Evolutionary conservation across 2,329 filamentous ascomycete genomes (phyloP), one percentile per base, ranked within the genome.

Genomic region (Claviceps maximensis): DNA sequence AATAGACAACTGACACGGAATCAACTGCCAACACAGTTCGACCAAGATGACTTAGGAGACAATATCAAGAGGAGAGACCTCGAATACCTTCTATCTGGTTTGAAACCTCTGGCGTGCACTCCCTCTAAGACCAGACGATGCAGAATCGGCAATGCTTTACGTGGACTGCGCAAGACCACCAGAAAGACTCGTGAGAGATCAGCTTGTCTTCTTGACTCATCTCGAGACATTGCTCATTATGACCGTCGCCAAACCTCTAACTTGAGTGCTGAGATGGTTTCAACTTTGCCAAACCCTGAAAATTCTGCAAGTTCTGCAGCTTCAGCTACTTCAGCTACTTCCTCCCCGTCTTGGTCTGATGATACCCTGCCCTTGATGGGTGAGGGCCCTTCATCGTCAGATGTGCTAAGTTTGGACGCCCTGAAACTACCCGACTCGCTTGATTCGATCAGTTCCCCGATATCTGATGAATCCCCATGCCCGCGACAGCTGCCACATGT

Each of bases 21-120:
- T 29, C 50, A 9, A 7, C 27, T 33, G 25, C 21, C 33, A 33
- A 42, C 31, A 13, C 10, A 36, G 7, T 19, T 42, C 33, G 19
- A 23, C 10, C 29, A 29, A 21, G 36, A 33, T 36, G 10, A 48
- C 15, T 4, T 21, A 23, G 23, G 19, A 15, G 17, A 27, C 10
- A 8, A 33, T 29, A 13, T 42, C 38, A 45, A 45, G 38, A 21
- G 19, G 6, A 53, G 19, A 15, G 38, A 45, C 36, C 12, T 29
- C 27, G 40, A 33, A 15, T 15, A 21, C 17, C 21, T 44, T 21
- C 13, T 44, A 45, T 49, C 47, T 45, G 29, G 29, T n/a, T 49
- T 45, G 46, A 53, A 53, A 25, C 47, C 51, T 44, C 31, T 53
- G 36, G 51, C 21, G 7, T 53, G 47, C 36, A 29, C 38, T 19